These are phyloP conservation scores for Termitomyces sp. DNA, from an alignment of 1,284 basidiomycete genomes.

Conservation along the genomic window DNA sequence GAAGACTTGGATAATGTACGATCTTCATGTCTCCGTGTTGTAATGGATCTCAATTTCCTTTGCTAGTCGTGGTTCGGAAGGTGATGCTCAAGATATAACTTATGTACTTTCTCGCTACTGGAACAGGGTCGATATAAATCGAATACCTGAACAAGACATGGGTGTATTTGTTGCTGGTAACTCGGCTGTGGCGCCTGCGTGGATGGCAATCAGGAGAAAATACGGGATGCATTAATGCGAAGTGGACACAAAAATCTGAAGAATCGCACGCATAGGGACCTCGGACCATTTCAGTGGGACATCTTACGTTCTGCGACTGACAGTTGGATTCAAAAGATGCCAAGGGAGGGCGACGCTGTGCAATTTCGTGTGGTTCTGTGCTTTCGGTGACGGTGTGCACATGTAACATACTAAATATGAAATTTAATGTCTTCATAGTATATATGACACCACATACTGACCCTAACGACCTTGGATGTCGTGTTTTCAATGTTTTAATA, in stretches of 20 bases:
- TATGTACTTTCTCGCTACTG: constrained; percentile 66
- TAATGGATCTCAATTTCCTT: constrained; percentile 15
- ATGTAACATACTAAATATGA: not conserved
- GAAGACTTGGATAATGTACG: constrained; percentile 72
- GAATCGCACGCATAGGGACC: not conserved
- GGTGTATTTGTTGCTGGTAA: constrained; percentile 57
- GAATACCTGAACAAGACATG: constrained; percentile 78
- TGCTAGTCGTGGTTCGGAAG: constrained; percentile 55
- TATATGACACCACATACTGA: not conserved
- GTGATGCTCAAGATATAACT: constrained; percentile 68
- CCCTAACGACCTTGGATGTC: not conserved
- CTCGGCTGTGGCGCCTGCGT: constrained; percentile 52
- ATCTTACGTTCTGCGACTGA: not conserved
- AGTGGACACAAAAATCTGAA: not conserved
- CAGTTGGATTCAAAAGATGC: constrained; percentile 8
- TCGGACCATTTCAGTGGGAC: not conserved
- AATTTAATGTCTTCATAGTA: not conserved
- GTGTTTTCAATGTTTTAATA: not conserved
- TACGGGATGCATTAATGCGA: constrained; percentile 44
- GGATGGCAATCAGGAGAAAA: constrained; percentile 65
- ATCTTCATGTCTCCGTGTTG: constrained; percentile 15
- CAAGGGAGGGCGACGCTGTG: constrained; percentile 2
- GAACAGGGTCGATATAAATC: constrained; percentile 75
- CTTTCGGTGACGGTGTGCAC: not conserved
- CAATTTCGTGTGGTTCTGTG: constrained; percentile 8